Base-by-base conservation (phyloP, 768 basidiomycete species). In the Boletus pseudo-olivaceus region DNA sequence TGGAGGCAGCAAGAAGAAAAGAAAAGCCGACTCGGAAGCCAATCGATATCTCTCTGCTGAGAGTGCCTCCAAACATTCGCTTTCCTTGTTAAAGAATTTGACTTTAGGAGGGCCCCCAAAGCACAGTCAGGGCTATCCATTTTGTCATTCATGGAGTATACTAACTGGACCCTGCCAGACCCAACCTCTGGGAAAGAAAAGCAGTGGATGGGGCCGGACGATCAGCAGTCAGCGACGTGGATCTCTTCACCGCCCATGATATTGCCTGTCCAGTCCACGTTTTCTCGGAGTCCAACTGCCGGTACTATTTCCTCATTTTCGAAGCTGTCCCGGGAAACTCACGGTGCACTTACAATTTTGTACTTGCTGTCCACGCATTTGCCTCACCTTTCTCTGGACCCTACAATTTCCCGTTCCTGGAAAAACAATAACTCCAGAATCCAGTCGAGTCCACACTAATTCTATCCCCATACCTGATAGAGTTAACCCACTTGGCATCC, bases 1-100 rank as follows among this genome's bases (percentile, higher is more conserved):
- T 3, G 73, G 68, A 47, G 64, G 65, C 43, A 67, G 67, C 41
- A 71, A 75, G 56, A 76, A 75, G 60, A 81, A 76, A 68, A 82
- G 78, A 60, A 79, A 74, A 44, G 73, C 68, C 50, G 58, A 52
- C n/a, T 19, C 7, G 20, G 47, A 23, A 14, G 26, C 23, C 35
- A 30, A 45, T 30, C 19, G 19, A 26, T 17, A 39, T 39, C 30
- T 35, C 15, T 44, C 51, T 27, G 38, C 19, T 34, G 46, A 53
- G 23, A 47, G 42, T 14, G 38, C 5, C 12, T 29, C 46, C 26
- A 40, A 34, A 23, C 35, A 14, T n/a, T 30, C 42, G 19, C 26
- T 14, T 44, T 27, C 53, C 37, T 40, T 20, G 26, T 35, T n/a
- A 14, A 41, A 52, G 27, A 35, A 49, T n/a, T 12, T 45, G 12